These are phyloP conservation scores for Colletotrichum sp. DNA, from an alignment of 2,329 filamentous ascomycete species.

Conservation along the genomic window DNA sequence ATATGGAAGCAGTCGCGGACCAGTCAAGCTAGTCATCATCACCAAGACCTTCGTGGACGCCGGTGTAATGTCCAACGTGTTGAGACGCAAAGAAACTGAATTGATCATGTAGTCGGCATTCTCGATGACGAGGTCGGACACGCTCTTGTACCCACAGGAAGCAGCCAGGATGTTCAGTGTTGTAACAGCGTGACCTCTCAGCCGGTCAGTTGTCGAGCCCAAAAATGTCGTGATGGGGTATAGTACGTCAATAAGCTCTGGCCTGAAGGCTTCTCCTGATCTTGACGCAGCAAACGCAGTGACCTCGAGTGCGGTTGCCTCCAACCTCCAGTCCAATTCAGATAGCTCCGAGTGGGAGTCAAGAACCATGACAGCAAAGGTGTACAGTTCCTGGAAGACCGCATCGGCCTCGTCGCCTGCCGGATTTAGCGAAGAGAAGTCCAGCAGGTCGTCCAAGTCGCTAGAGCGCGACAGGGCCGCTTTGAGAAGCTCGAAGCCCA, in stretches of 20 bases:
- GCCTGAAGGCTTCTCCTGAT: slow-evolving; percentile 72
- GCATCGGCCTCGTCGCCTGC: slow-evolving; percentile 47
- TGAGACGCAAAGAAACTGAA: slow-evolving; percentile 85
- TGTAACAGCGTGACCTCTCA: slow-evolving; percentile 83
- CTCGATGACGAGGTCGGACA: slow-evolving; percentile 81
- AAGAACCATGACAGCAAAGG: slow-evolving; percentile 69
- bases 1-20: slow-evolving; percentile 81
- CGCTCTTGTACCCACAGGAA: slow-evolving; percentile 75
- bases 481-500: slow-evolving; percentile 75
- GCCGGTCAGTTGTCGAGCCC: slow-evolving; percentile 68
- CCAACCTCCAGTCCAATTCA: slow-evolving; percentile 70
- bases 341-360: slow-evolving; percentile 55
- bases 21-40: slow-evolving; percentile 93
- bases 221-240: slow-evolving; percentile 92
- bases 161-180: slow-evolving; percentile 81
- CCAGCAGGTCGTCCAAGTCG: slow-evolving; percentile 71
- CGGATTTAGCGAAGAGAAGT: slow-evolving; percentile 49
- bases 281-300: slow-evolving; percentile 77
- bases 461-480: slow-evolving; percentile 55
- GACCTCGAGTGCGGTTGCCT: slow-evolving; percentile 82
- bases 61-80: slow-evolving; percentile 90
- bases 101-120: slow-evolving; percentile 98
- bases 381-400: slow-evolving; percentile 70
- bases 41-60: slow-evolving; percentile 87
- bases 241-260: slow-evolving; percentile 87